phyloP scores from a whole-genome alignment of 2,329 filamentous ascomycete genomes.

The Orbilia blumenaviensis region DNA sequence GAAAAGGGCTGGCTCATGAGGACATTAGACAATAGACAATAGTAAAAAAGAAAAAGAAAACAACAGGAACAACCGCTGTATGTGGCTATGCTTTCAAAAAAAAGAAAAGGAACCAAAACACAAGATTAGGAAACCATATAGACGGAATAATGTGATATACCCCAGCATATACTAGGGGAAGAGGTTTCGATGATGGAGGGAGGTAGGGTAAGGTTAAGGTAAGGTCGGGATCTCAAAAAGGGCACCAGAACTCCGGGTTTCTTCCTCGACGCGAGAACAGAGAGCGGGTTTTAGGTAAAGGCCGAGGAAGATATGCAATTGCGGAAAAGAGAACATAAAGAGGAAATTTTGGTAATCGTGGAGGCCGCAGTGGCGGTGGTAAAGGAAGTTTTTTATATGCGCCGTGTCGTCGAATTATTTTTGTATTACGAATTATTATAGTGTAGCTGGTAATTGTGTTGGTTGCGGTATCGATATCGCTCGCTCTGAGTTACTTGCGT shows the following conservation, averaged over 20 bases:
- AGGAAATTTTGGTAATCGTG: no score
- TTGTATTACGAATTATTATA: constrained; percentile 7
- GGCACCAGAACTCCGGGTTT: constrained; percentile 27
- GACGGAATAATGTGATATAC: neutral
- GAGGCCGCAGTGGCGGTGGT: neutral
- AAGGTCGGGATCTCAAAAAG: neutral
- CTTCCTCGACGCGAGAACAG: constrained; percentile 15
- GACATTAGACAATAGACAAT: constrained; percentile 43
- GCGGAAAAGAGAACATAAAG: neutral
- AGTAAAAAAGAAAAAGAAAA: neutral
- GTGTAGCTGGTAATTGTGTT: constrained; percentile 1
- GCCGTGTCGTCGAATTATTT: neutral
- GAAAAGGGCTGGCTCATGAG: constrained; percentile 6
- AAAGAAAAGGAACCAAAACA: no score
- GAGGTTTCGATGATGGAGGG: neutral
- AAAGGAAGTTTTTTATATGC: neutral
- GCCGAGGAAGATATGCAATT: constrained; percentile 14
- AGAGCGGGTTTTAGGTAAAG: neutral
- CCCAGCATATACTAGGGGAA: neutral
- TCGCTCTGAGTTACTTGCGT: neutral
- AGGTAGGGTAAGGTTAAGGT: neutral
- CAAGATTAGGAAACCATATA: constrained; percentile 15
- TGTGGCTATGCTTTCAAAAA: constrained; percentile 20
- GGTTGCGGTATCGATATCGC: constrained; percentile 10
- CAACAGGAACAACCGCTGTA: constrained; percentile 11